Base-by-base conservation (phyloP, 2,329 filamentous ascomycete species). In the Verticillium nubilum region DNA sequence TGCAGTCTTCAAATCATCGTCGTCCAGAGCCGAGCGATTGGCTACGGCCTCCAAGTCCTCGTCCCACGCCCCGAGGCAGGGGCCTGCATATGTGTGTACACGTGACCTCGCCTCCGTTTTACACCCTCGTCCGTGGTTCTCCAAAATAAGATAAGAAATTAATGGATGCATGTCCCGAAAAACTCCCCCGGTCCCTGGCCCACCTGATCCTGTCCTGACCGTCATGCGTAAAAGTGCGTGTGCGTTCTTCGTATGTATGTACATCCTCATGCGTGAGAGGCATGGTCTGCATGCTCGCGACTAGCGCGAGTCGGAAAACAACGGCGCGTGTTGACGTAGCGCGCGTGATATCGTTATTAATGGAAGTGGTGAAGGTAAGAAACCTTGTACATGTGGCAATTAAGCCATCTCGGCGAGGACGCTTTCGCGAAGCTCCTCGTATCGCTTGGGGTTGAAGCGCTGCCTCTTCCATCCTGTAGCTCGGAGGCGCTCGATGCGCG, bases 401-500 rank as follows among this genome's bases (percentile, higher is more conserved):
- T 23, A 50, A 5, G 42, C 19, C 50, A 86, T 70, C 65, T 86
- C 84, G 2, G 78, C 77, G 59, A 86, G 70, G 42, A 78, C 82
- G 56, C 72, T 75, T 64, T 81, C 80, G 15, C 81, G 73, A 9
- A 86, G 72, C 23, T 76, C 75, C 67, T 83, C 79, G 66, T 86
- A 86, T 37, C 80, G 75, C 52, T 72, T 69, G 5, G 73, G 71
- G 62, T 86, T 79, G 63, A 86, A 86, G 25, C 83, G 78, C 64
- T 78, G 78, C 28, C 84, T 73, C 66, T 77, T 77, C 83, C 84
- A 86, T 2, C 82, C 82, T 56, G 66, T 75, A n/a, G 77, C 77
- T 23, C 81, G 78, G 12, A 86, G 70, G 10, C 79, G 75, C 70
- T 83, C 80, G 63, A 86, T 85, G 26, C 83, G 77, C 6, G 79